Conservation (phyloP, 768 basidiomycete species). For the Termitomyces sp. region DNA sequence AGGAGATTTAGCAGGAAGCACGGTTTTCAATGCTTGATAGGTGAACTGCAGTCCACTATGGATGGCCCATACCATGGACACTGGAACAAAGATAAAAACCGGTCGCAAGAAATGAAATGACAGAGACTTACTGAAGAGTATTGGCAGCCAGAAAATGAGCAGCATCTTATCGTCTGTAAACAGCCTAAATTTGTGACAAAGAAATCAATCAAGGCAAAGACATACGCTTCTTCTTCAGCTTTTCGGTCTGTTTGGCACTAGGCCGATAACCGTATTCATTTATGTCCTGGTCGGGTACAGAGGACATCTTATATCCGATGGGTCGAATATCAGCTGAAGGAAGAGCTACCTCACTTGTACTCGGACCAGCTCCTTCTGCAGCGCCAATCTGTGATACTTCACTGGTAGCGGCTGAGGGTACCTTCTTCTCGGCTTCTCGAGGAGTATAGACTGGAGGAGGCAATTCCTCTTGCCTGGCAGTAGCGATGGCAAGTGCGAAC, state of each 20-base stretch:
- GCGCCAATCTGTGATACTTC: conserved; percentile 4
- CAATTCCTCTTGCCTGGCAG: conserved; percentile 44
- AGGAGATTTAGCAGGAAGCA: conserved; percentile 38
- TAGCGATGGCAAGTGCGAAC: conserved; percentile 50
- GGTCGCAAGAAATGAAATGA: not conserved
- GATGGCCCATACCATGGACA: conserved; percentile 58
- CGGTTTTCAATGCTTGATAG: conserved; percentile 42
- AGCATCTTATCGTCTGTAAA: conserved; percentile 77
- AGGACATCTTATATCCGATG: conserved; percentile 40
- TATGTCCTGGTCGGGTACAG: conserved; percentile 61
- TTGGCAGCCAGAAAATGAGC: conserved; percentile 80
- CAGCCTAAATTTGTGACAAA: conserved; percentile 9
- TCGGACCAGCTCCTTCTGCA: conserved; percentile 7
- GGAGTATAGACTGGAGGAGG: conserved; percentile 76
- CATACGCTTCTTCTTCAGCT: conserved; percentile 67
- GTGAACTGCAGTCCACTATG: conserved; percentile 49
- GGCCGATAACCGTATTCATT: conserved; percentile 66
- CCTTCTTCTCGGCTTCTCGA: conserved; percentile 29
- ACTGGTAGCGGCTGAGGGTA: conserved; percentile 1
- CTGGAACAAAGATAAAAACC: conserved; percentile 24
- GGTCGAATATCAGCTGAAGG: conserved; percentile 28
- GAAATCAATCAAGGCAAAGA: conserved; percentile 8
- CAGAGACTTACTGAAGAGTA: conserved; percentile 61
- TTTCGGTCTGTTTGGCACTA: conserved; percentile 32
- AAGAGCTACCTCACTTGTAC: conserved; percentile 10